A percentile compares a stretch with the other conserved stretches of the same genome.
Evolutionary conservation across 129 eudicot genomes (phyloP).

Genomic region (Flaveria bidentis): DNA sequence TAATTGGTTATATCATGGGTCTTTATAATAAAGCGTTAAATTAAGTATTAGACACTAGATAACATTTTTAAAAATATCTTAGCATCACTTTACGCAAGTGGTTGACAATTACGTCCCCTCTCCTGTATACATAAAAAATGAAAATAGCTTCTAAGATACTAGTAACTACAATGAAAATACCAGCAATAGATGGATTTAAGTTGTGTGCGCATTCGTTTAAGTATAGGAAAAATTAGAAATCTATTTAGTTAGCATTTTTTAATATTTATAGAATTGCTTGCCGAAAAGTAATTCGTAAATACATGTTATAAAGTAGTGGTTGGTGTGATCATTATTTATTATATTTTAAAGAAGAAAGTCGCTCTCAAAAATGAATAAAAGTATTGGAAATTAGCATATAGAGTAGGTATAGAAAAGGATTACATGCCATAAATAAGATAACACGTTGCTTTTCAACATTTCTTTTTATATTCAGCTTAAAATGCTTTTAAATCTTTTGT

Average conservation of each 20-base stretch:
- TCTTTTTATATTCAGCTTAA: background rate
- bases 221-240: too few species aligned
- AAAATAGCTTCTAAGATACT: too few species aligned
- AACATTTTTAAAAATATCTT: too few species aligned
- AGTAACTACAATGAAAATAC: too few species aligned
- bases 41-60: too few species aligned
- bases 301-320: constrained; percentile 2
- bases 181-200: too few species aligned
- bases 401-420: constrained; percentile 35
- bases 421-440: constrained; percentile 14
- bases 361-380: constrained; percentile 22
- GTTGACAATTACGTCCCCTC: too few species aligned
- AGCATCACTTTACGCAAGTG: too few species aligned
- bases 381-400: constrained; percentile 1
- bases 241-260: background rate
- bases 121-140: too few species aligned
- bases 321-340: background rate
- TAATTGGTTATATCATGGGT: too few species aligned
- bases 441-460: background rate
- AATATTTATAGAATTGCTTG: background rate
- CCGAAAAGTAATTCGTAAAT: background rate
- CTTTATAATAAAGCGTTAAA: too few species aligned
- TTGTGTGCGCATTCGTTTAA: too few species aligned
- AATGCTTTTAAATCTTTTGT: background rate
- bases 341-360: constrained; percentile 23